Evolutionary conservation across 371 early-diverging fungal genomes (phyloP), one percentile per base, ranked within the genome.

Genomic region (Mortierella sp.): DNA sequence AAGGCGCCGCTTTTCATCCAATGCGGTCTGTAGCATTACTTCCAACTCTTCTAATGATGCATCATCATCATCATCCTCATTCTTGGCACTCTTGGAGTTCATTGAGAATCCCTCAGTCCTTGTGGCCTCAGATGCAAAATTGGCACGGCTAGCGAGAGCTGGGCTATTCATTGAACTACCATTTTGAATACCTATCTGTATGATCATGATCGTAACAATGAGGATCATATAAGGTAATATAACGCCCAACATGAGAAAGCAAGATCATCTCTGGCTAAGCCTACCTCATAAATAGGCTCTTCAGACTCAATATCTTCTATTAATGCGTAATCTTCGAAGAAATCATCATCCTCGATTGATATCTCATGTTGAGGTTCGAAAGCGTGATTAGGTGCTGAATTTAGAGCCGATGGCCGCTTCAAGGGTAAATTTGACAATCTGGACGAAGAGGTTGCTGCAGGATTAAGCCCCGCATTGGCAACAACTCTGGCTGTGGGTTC

Each of bases 1-100:
- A 3, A 81, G 70, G 22, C 81, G 81, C 24, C 63, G 59, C 32
- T 72, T 75, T 51, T 81, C 81, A n/a, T 69, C 73, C n/a, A 66
- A 55, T 16, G 81, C 81, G 3, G 76, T 69, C 16, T 72, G 66
- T 1, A 75, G 61, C 76, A 81, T 72, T 28, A 72, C 75, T 39
- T 76, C 76, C 5, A 81, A 59, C 18, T 75, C 81, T 22, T 81
- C 76, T 11, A 72, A 8, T 18, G 76, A 54, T n/a, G 66, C 51
- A 52, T 75, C 73, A 3, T 66, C 73, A 18, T 68, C 76, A 3
- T 70, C 73, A 18, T 68, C 76, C 22, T 47, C 22, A 39, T 47
- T 62, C 2, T 39, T 4, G 2, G 10, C 47, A 1, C n/a, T 43
- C 22, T 47, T 24, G 5, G 35, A 16, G 11, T 55, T 1, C 11